A percentile compares a stretch with the other conserved stretches of the same genome.
Evolutionary conservation across 2,329 filamentous ascomycete genomes (phyloP).

Genomic region (Allantophomopsis lycopodina): DNA sequence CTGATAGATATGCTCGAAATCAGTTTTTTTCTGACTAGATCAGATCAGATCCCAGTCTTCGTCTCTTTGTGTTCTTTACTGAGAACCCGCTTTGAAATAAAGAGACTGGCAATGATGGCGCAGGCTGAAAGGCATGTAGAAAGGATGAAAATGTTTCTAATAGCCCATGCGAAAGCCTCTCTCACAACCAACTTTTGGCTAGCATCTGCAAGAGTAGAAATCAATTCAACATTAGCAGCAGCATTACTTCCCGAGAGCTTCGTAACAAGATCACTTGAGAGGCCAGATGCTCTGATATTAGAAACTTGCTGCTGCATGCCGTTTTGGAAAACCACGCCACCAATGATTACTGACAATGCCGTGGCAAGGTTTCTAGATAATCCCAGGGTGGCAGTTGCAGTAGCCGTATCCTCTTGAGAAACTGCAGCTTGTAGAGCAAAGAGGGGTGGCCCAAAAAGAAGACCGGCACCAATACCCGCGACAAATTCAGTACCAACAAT

Average conservation of each 20-base stretch:
- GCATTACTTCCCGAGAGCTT: conserved; percentile 15
- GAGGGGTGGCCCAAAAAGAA: conserved; percentile 52
- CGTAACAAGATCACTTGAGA: conserved; percentile 14
- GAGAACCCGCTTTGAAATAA: conserved; percentile 27
- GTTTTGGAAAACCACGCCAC: conserved; percentile 71
- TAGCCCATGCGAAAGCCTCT: conserved; percentile 8
- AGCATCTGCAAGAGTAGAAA: conserved; percentile 19
- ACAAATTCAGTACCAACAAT: conserved; percentile 45
- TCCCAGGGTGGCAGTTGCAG: conserved; percentile 48
- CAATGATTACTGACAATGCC: conserved; percentile 56
- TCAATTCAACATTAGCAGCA: conserved; percentile 18
- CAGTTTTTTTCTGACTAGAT: too few species aligned
- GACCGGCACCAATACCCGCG: conserved; percentile 46
- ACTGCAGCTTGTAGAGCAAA: conserved; percentile 52
- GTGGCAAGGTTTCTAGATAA: conserved; percentile 55
- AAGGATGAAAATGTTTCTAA: conserved; percentile 14
- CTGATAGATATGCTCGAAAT: too few species aligned
- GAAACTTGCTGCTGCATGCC: conserved; percentile 37
- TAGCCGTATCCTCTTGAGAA: conserved; percentile 45
- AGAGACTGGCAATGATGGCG: conserved; percentile 23
- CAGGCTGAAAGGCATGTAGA: conserved; percentile 7
- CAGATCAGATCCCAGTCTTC: conserved; percentile 26
- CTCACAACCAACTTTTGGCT: conserved; percentile 5
- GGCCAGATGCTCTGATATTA: conserved; percentile 1
- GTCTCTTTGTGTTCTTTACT: conserved; percentile 35